Percentiles rank a stretch among this genome's conserved stretches.
Conservation (phyloP, 2,329 filamentous ascomycete genomes). For the Talaromyces sp. region DNA sequence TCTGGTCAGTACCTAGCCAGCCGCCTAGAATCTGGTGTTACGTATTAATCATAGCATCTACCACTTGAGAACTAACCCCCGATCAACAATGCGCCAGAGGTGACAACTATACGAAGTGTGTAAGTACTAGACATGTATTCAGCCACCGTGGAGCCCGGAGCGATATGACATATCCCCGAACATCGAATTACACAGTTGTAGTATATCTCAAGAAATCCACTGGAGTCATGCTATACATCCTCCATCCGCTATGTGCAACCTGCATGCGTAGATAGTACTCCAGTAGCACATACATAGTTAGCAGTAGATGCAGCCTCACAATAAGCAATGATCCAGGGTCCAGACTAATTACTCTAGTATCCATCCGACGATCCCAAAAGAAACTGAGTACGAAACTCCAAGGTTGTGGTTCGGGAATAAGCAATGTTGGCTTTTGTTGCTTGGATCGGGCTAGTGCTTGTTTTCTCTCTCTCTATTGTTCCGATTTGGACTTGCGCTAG, state of each 20-base stretch:
- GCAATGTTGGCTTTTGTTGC: neutral
- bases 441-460: neutral
- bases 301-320: neutral
- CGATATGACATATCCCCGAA: neutral
- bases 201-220: no score
- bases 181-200: no score
- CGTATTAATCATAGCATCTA: no score
- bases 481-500: neutral
- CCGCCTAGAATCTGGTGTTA: neutral
- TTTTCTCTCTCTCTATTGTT: neutral
- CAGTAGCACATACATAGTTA: neutral
- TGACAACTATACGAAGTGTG: neutral
- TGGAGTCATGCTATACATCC: neutral
- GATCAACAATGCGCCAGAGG: neutral
- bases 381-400: neutral
- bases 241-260: neutral
- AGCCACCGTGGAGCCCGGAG: neutral
- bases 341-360: neutral
- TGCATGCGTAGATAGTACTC: neutral
- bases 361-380: neutral
- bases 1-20: neutral
- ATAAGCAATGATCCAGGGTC: slow-evolving; percentile 1
- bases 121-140: neutral
- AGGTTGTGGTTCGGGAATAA: slow-evolving; percentile 10
- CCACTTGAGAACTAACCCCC: neutral